Base-by-base conservation (phyloP, 768 basidiomycete species). In the Mycena pura region DNA sequence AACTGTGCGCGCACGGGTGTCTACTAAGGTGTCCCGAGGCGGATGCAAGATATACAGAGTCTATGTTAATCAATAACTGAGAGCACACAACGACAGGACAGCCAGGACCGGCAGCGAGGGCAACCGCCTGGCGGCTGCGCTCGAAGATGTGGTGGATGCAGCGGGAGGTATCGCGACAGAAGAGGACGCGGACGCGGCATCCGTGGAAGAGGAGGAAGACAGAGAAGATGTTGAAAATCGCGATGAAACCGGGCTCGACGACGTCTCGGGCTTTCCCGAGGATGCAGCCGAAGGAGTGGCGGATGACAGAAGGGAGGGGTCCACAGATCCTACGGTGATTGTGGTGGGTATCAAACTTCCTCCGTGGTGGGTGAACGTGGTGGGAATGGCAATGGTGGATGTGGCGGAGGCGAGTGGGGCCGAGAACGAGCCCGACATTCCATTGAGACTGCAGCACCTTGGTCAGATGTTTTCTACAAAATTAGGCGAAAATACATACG, bases 391-490 rank as follows among this genome's bases (percentile, higher is more conserved):
- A 22, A 81, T 76, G 25, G 76, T 45, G 21, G 81, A 76, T 41
- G 82, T 85, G 29, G 84, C 82, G 43, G 81, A 77, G 2, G 84
- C 70, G 29, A 85, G 71, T 17, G 86, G 83, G 1, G 76, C 71
- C 24, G 75, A 69, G 67, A 86, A 84, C 25, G 84, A 83, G 47
- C 89, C 90, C 13, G 76, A 77, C 89, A 91, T 89, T 36, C 78
- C 77, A 34, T 77, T 72, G 25, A 91, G 75, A 4, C 86, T 90
- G 63, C 11, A 60, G 17, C 39, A 11, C 41, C 15, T n/a, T n/a
- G n/a, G n/a, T n/a, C n/a, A n/a, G n/a, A n/a, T n/a, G n/a, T n/a
- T n/a, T n/a, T n/a, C n/a, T n/a, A n/a, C n/a, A n/a, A n/a, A n/a
- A n/a, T n/a, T 21, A 31, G 46, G 27, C 5, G 7, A 10, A 38